phyloP scores from a whole-genome alignment of 2,329 filamentous ascomycete species.

The Talaromyces verruculosus region DNA sequence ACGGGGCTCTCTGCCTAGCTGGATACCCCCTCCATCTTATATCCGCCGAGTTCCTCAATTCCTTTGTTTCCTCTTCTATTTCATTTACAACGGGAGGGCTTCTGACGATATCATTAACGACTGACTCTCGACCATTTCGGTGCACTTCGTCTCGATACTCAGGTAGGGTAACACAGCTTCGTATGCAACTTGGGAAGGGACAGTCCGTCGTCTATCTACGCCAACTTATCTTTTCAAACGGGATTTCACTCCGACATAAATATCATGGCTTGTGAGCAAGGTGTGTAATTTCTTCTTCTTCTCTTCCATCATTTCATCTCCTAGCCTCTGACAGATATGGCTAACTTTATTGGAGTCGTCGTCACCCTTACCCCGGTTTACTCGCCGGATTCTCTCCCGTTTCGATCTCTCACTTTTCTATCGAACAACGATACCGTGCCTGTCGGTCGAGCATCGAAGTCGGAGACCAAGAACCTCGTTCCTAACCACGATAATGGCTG shows the following conservation, averaged over 20 bases:
- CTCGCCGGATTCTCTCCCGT: constrained; percentile 27
- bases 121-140: not conserved
- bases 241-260: not conserved
- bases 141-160: not conserved
- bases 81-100: not conserved
- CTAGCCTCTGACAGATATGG: not conserved
- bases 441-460: constrained; percentile 47
- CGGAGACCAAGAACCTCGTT: constrained; percentile 36
- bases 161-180: constrained; percentile 10
- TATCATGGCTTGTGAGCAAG: constrained; percentile 20
- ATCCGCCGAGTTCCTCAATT: not conserved
- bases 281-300: constrained; percentile 17
- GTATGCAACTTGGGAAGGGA: not conserved
- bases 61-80: not conserved
- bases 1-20: constrained; percentile 18
- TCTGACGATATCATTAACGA: not conserved
- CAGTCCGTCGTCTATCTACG: not conserved
- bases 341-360: constrained; percentile 29
- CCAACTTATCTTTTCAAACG: not conserved
- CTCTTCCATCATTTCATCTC: constrained; percentile 1
- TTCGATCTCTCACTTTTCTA: constrained; percentile 37
- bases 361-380: constrained; percentile 36
- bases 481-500: constrained; percentile 43
- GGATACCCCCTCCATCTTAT: constrained; percentile 6
- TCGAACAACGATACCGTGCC: constrained; percentile 30